Base-by-base conservation (phyloP, 2,329 filamentous ascomycete species). In the Talaromyces sp. region DNA sequence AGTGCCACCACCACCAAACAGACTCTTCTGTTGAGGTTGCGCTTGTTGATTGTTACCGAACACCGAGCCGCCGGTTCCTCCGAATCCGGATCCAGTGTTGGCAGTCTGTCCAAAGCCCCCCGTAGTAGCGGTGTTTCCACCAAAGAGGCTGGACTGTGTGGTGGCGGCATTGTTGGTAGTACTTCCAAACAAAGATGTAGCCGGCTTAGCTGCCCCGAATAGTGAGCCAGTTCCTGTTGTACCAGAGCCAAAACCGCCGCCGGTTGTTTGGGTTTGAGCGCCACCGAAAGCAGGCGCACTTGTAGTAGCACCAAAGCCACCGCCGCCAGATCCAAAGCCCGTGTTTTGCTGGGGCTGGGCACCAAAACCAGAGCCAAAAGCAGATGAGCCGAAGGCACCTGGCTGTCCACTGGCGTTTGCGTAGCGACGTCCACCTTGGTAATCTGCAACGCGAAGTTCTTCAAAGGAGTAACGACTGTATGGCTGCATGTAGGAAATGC, bases 391-490 rank as follows among this genome's bases (percentile, higher is more conserved):
- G 74, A 97, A 97, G 8, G 89, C 90, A 61, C 92, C 92, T 53
- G 85, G 80, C 65, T 92, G 89, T 31, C 91, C 91, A 63, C 88
- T 91, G 48, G 84, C 83, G 74, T 93, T 96, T 35, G 92, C 94
- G 72, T 85, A 91, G 58, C 88, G 88, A 61, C 92, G 87, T 56
- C 92, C 92, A 74, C 92, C 89, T 61, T 88, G 85, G 73, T 99
- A 99, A 75, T 99, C 94, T 52, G 86, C 91, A 63, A 96, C 76
- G 69, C 90, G 83, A 58, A 94, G 77, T 74, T 94, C 79, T 70
- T 89, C 94, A n/a, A 90, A 85, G 10, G 93, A 97, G 80, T 89
- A 97, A 72, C 94, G 95, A 74, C 87, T 88, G 78, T 81, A 81
- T 6, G 79, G 76, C 52, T 71, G 72, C 77, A 79, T 78, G 59